Base-by-base conservation (phyloP, 202 grass and related monocot genomes). In the Setaria viridis region DNA sequence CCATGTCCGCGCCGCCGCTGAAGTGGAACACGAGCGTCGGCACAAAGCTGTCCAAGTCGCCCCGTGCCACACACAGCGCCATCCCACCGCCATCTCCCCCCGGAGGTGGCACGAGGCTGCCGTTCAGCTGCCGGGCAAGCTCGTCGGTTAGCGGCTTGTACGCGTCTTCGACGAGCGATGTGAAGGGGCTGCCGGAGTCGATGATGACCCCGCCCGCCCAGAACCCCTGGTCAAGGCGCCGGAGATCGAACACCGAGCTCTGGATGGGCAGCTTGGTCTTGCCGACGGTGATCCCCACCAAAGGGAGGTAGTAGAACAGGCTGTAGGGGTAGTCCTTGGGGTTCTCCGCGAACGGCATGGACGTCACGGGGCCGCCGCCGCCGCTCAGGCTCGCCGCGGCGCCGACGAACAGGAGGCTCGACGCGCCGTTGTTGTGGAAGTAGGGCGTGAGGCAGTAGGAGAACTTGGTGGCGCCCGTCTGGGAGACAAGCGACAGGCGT, bases 391-490 rank as follows among this genome's bases (percentile, higher is more conserved):
- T 42, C 33, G 72, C 86, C 0, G 62, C 29, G 0, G 62, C 43
- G 33, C 64, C 79, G 54, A 83, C 72, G 80, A 83, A 83, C 8
- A 83, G 63, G 50, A 68, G 78, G 85, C 62, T 75, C 5, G 70
- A 5, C 3, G 37, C 70, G 30, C 25, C 62, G 33, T 53, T 33
- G n/a, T 68, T 41, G 63, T 1, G 63, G 63, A 51, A 45, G 16
- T 82, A 77, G 10, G 10, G 63, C 9, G 73, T 77, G 73, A 78
- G 62, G 63, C 83, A 85, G 83, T 85, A 85, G 73, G 73, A 77
- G 73, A 85, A 85, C 51, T 6, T 85, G 9, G 0, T 77, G 39
- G 62, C 83, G 25, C 29, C 29, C 0, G 12, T 33, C 62, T 78
- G 73, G 6, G 62, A 68, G 2, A 34, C 49, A 9, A 85, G 82